Evolutionary conservation across 345 rosid genomes (phyloP).

Genomic region (Salix brachista): DNA sequence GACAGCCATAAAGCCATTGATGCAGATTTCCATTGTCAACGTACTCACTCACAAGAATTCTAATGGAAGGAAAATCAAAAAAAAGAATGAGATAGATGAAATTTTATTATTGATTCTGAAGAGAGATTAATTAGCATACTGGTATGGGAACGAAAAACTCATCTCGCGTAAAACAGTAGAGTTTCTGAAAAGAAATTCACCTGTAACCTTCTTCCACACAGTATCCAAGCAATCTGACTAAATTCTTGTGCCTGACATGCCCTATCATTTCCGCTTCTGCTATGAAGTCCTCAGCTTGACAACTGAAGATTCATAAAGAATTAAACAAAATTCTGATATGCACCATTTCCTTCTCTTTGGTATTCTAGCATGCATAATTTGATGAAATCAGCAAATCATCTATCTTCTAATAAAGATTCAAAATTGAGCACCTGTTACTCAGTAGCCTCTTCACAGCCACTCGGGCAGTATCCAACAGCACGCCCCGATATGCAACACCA

Average conservation of each 20-base stretch:
- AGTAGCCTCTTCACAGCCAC: conserved; percentile 55
- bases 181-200: conserved; percentile 20
- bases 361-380: not conserved
- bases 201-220: conserved; percentile 55
- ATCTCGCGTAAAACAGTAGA: not conserved
- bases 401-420: not conserved
- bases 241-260: conserved; percentile 58
- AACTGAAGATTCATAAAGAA: conserved; percentile 18
- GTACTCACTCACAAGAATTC: conserved; percentile 67
- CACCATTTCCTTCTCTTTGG: not conserved
- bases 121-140: not conserved
- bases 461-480: conserved; percentile 39
- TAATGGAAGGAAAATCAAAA: conserved; percentile 14
- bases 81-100: not conserved
- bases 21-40: conserved; percentile 66
- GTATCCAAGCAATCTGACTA: conserved; percentile 60
- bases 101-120: not conserved
- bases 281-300: conserved; percentile 40
- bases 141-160: not conserved
- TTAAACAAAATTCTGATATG: not conserved
- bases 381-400: not conserved
- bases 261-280: conserved; percentile 48
- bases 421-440: conserved; percentile 36
- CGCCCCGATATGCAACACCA: conserved; percentile 47
- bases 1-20: conserved; percentile 68